phyloP scores from a whole-genome alignment of 1,139 yeast species.

The Kluyveromyces marxianus region DNA sequence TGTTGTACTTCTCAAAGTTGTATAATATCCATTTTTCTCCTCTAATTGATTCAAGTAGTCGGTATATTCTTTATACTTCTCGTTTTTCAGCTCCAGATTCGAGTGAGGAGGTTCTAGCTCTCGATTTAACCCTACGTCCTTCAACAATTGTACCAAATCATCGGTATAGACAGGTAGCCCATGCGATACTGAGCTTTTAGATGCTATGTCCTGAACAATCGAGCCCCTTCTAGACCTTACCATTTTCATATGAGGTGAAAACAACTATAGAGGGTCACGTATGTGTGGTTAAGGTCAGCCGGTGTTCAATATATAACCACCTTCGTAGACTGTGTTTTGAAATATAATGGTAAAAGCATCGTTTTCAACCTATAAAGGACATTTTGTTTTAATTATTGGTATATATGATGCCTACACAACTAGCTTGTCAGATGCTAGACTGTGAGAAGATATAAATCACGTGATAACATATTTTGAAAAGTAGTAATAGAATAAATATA shows the following conservation, averaged over 20 bases:
- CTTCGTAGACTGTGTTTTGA: too few relatives aligned
- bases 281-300: too few relatives aligned
- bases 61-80: constrained; percentile 13
- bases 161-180: constrained; percentile 2
- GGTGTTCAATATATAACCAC: too few relatives aligned
- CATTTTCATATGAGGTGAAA: constrained; percentile 9
- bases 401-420: too few relatives aligned
- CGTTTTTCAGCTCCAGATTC: not conserved
- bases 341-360: too few relatives aligned
- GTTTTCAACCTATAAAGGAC: too few relatives aligned
- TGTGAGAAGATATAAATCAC: too few relatives aligned
- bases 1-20: constrained; percentile 11
- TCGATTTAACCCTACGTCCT: not conserved
- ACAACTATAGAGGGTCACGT: too few relatives aligned
- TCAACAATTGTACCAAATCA: not conserved
- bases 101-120: not conserved
- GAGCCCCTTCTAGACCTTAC: constrained; percentile 22
- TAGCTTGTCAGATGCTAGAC: too few relatives aligned
- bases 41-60: constrained; percentile 17
- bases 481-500: too few relatives aligned
- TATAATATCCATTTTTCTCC: not conserved
- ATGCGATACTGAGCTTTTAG: constrained; percentile 10
- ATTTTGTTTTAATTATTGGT: too few relatives aligned
- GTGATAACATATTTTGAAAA: too few relatives aligned
- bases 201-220: constrained; percentile 24